Conservation (phyloP, 2,329 filamentous ascomycete species). For the Neonectria neomacrospora region DNA sequence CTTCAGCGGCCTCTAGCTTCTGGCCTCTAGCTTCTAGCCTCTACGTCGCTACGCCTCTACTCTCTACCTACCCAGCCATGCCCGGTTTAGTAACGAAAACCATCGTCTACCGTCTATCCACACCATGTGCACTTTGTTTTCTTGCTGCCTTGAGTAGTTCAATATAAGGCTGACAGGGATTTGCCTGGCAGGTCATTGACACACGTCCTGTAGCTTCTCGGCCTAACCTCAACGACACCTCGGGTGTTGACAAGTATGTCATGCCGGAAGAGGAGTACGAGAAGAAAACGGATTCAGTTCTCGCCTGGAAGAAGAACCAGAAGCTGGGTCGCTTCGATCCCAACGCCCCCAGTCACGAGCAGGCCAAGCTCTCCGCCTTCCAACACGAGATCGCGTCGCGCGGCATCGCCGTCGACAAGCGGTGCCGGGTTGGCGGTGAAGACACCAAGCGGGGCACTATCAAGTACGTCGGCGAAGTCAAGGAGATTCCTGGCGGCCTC, state of each 20-base stretch:
- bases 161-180: conserved; percentile 46
- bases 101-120: conserved; percentile 10
- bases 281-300: conserved; percentile 84
- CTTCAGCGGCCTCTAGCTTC: conserved; percentile 12
- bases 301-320: conserved; percentile 95
- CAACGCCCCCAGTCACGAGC: conserved; percentile 76
- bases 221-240: conserved; percentile 83
- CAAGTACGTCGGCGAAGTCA: conserved; percentile 77
- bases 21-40: not conserved
- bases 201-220: conserved; percentile 79
- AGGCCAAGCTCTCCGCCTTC: conserved; percentile 75
- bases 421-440: conserved; percentile 74
- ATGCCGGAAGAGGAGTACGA: conserved; percentile 91
- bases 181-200: conserved; percentile 74
- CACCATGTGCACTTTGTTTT: conserved; percentile 26
- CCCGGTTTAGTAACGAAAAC: conserved; percentile 23
- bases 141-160: conserved; percentile 31
- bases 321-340: conserved; percentile 98
- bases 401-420: conserved; percentile 71
- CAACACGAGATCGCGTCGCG: conserved; percentile 76
- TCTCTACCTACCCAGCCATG: conserved; percentile 29
- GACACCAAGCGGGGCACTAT: conserved; percentile 77
- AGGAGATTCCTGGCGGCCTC: conserved; percentile 74
- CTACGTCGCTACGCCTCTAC: not conserved
- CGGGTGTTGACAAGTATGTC: conserved; percentile 86